Base-by-base conservation (phyloP, 129 eudicot species). In the Flaveria trinervia region DNA sequence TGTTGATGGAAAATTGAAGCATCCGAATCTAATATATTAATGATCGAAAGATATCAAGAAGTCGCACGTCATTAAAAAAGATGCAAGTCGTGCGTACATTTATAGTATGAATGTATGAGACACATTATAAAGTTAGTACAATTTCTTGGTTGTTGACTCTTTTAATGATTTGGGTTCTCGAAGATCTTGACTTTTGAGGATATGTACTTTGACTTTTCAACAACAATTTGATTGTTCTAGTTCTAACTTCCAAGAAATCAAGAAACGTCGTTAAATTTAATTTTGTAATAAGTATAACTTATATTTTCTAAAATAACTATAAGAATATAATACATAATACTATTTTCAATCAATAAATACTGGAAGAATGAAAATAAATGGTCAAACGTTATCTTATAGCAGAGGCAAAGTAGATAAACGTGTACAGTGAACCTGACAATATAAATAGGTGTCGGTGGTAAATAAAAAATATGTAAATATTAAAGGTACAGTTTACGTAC, bases 401-500 rank as follows among this genome's bases (percentile, higher is more conserved):
- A 12, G 7, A 0, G 30, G 14, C 30, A 22, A 57, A 57, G 33
- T 1, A 20, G 65, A 20, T 57, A 57, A 57, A 57, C 65, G 6
- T 57, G 65, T 22, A 57, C 54, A 22, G 65, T 22, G 13, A 9
- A 56, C 62, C 22, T 55, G 61, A 56, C 30, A 22, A 57, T 57
- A 57, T 57, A 22, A 57, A 57, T 57, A 28, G 15, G 33, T 57
- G 65, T 57, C 65, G 65, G 65, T 57, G 65, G 36, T 22, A 22
- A 57, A 57, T 57, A 22, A 57, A 20, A 55, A 56, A 20, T n/a
- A 18, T 20, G 22, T 7, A 56, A 55, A 56, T 17, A 56, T 8
- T 17, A 56, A 55, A 56, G 33, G 65, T 57, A 57, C 65, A 22
- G 65, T 9, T 57, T 57, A 57, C 65, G 65, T 57, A 57, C 65